Conservation (phyloP, 1,139 yeast species). For the Nematodospora anomalae region DNA sequence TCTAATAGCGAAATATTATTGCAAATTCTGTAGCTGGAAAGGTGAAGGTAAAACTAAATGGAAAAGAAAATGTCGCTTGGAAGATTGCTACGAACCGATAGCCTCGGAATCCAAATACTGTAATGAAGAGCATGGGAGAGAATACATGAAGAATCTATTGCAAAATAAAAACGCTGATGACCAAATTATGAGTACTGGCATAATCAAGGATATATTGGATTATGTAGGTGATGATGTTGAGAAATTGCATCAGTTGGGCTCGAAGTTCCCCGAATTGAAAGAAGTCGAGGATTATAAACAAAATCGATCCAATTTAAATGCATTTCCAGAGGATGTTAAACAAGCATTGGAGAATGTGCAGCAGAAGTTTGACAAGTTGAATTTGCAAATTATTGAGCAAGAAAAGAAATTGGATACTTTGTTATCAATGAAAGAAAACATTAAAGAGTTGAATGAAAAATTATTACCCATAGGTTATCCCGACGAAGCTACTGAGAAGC, state of each 20-base stretch:
- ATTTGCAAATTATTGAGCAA: constrained; percentile 20
- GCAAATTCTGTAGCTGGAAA: constrained; percentile 69
- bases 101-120: constrained; percentile 66
- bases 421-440: constrained; percentile 33
- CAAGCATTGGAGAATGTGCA: constrained; percentile 21
- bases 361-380: constrained; percentile 23
- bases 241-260: constrained; percentile 25
- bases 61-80: constrained; percentile 74
- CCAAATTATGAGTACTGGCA: constrained; percentile 19
- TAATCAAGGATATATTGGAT: constrained; percentile 21
- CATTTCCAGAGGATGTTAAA: constrained; percentile 33
- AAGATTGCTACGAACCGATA: constrained; percentile 62
- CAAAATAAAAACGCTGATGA: constrained; percentile 18
- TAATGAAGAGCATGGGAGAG: constrained; percentile 65
- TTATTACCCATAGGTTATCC: constrained; percentile 17
- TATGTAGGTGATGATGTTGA: constrained; percentile 14
- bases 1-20: constrained; percentile 65
- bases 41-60: constrained; percentile 51
- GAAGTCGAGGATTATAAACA: constrained; percentile 31
- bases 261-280: constrained; percentile 41
- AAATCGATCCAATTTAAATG: constrained; percentile 27
- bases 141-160: constrained; percentile 42
- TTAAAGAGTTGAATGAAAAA: constrained; percentile 40
- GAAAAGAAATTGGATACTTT: constrained; percentile 25
- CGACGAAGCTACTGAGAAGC: constrained; percentile 12